A percentile compares a stretch with the other conserved stretches of the same genome.
Evolutionary conservation across 331 rosid genomes (phyloP).

Genomic region (Malus hybrid): DNA sequence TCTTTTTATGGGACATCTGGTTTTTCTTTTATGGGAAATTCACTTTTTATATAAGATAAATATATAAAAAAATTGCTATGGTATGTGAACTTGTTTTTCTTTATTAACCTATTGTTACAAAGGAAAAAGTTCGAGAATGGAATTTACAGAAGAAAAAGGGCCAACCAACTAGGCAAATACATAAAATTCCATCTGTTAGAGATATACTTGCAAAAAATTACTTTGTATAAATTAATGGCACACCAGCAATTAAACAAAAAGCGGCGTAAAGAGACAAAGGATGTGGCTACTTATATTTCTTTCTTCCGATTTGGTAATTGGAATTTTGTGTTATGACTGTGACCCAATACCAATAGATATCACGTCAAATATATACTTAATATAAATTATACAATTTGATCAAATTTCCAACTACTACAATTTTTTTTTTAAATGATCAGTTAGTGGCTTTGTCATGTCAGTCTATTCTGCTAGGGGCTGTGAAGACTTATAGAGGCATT

Average conservation of each 20-base stretch:
- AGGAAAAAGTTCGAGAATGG: background rate
- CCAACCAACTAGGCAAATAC: background rate
- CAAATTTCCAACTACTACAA: too few species aligned
- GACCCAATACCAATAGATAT: background rate
- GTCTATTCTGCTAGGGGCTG: fast-evolving
- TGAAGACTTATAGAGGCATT: too few species aligned
- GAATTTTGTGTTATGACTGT: background rate
- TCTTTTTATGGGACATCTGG: background rate
- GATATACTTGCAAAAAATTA: too few species aligned
- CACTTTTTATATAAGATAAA: background rate
- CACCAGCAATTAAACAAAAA: background rate
- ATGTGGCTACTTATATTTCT: background rate
- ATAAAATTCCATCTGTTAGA: too few species aligned
- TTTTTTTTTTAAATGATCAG: too few species aligned
- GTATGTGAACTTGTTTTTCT: background rate
- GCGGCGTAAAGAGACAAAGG: background rate
- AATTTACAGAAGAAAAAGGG: background rate
- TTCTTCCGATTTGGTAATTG: background rate
- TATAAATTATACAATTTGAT: too few species aligned
- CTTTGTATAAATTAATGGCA: too few species aligned
- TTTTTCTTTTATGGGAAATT: background rate
- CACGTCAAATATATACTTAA: background rate
- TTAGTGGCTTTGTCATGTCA: too few species aligned
- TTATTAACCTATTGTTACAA: background rate
- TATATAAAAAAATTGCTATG: background rate